phyloP scores from a whole-genome alignment of 805 yeast species.

The Saturnispora hagleri region DNA sequence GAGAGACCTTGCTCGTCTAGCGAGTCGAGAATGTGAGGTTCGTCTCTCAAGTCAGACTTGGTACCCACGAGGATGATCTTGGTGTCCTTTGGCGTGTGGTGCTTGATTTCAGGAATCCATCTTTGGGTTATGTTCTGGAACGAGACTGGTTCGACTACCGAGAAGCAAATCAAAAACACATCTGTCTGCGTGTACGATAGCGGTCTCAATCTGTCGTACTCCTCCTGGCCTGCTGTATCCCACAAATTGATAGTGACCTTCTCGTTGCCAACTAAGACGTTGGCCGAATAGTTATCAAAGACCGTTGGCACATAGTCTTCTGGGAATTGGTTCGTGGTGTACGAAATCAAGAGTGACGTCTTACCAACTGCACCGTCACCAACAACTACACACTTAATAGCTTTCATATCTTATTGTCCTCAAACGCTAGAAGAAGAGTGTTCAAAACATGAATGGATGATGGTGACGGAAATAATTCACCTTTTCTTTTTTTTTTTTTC shows the following conservation, averaged over 20 bases:
- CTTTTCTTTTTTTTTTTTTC: background rate
- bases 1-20: slow-evolving; percentile 50
- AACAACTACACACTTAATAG: slow-evolving; percentile 85
- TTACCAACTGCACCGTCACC: slow-evolving; percentile 97
- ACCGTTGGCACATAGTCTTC: slow-evolving; percentile 92
- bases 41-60: slow-evolving; percentile 80
- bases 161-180: slow-evolving; percentile 77
- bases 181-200: slow-evolving; percentile 89
- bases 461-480: background rate
- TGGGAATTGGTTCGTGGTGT: slow-evolving; percentile 88
- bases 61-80: slow-evolving; percentile 76
- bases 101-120: slow-evolving; percentile 81
- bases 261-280: slow-evolving; percentile 72
- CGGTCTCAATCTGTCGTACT: slow-evolving; percentile 83
- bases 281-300: slow-evolving; percentile 85
- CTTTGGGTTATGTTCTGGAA: slow-evolving; percentile 73
- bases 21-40: slow-evolving; percentile 62
- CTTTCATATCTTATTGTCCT: slow-evolving; percentile 43
- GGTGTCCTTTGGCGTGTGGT: slow-evolving; percentile 67
- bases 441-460: background rate
- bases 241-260: slow-evolving; percentile 80
- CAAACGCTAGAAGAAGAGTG: background rate
- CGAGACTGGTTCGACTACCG: slow-evolving; percentile 72
- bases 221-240: slow-evolving; percentile 97
- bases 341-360: slow-evolving; percentile 78